Conservation (phyloP, 2,329 filamentous ascomycete genomes). For the Aureobasidium sp. region DNA sequence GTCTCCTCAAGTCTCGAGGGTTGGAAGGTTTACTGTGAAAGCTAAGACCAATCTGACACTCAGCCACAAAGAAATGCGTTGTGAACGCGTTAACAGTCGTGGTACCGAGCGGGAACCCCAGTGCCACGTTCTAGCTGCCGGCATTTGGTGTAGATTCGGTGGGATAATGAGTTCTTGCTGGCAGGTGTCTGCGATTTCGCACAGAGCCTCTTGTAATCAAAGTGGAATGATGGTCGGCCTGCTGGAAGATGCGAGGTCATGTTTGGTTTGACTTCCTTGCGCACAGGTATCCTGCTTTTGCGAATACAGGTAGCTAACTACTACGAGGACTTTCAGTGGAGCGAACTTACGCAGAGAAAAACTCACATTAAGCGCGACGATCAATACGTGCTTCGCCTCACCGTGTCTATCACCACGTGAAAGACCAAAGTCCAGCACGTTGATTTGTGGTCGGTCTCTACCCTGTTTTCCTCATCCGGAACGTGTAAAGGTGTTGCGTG, state of each 20-base stretch:
- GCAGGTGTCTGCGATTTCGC: not conserved
- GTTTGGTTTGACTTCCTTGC: not conserved
- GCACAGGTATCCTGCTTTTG: too few relatives aligned
- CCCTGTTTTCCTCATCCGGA: not conserved
- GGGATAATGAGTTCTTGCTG: not conserved
- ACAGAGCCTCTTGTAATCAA: not conserved
- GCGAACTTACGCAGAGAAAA: not conserved
- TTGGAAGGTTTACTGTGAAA: not conserved
- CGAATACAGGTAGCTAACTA: not conserved
- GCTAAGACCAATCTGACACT: not conserved
- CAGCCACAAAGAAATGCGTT: slow-evolving; percentile 9
- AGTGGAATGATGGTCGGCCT: not conserved
- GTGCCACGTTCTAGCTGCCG: slow-evolving; percentile 14
- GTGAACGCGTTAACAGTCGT: slow-evolving; percentile 8
- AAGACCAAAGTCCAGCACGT: not conserved
- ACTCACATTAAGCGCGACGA: slow-evolving; percentile 1
- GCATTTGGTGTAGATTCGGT: not conserved
- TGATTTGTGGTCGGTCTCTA: not conserved
- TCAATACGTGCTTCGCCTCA: slow-evolving; percentile 13
- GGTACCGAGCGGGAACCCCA: slow-evolving; percentile 14
- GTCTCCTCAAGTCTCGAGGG: not conserved
- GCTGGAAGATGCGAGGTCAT: not conserved
- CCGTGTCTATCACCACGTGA: slow-evolving; percentile 7
- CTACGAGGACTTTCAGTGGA: not conserved
- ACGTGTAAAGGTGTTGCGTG: slow-evolving; percentile 13